phyloP scores from a whole-genome alignment of 179 eudicot species.

The Nepenthes alata region DNA sequence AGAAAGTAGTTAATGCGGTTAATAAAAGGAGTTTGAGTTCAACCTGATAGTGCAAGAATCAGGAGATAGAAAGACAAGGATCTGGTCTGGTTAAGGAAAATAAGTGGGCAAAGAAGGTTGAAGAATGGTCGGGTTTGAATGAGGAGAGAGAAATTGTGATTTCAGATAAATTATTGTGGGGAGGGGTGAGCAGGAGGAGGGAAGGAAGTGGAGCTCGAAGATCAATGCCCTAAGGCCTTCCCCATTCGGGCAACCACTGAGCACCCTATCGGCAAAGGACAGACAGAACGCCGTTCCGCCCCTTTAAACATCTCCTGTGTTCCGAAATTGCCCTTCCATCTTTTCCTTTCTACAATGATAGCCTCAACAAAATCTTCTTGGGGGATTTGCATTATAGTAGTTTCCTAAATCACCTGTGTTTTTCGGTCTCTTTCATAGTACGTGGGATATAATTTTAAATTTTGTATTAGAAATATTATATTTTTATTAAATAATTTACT shows the following conservation, averaged over 20 bases:
- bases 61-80: too few species aligned
- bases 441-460: too few species aligned
- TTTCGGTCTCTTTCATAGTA: background rate
- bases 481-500: too few species aligned
- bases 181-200: background rate
- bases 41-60: too few species aligned
- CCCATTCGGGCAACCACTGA: conserved; percentile 11
- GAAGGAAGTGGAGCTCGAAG: conserved; percentile 2
- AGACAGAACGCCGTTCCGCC: conserved; percentile 20
- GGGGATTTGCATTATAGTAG: background rate
- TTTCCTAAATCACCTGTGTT: background rate
- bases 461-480: too few species aligned
- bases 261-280: conserved; percentile 19
- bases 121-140: too few species aligned
- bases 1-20: too few species aligned
- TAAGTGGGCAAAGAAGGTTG: too few species aligned
- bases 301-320: background rate
- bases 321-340: background rate
- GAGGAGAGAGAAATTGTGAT: conserved; percentile 3
- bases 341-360: background rate
- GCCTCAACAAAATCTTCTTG: conserved; percentile 8
- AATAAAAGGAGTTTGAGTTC: too few species aligned
- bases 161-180: background rate
- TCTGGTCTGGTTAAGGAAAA: too few species aligned
- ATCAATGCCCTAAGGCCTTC: conserved; percentile 7